Percentiles rank a stretch among this genome's conserved stretches.
These are phyloP conservation scores for Phtheirospermum japonicum DNA, from an alignment of 257 asterid species.

Conservation along the genomic window DNA sequence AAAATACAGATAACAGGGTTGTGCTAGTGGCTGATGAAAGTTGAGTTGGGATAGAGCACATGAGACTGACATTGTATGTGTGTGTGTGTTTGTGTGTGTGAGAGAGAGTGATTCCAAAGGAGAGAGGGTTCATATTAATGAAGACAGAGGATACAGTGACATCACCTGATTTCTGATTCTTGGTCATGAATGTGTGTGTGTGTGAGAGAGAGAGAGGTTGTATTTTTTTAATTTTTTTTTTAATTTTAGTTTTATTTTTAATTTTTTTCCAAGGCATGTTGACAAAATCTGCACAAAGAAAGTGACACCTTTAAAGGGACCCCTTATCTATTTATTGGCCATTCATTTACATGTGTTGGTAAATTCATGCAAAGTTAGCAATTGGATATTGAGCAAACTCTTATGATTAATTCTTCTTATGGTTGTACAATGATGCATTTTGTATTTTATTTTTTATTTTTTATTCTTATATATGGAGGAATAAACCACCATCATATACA, in stretches of 20 bases:
- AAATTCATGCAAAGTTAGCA: conserved; percentile 1
- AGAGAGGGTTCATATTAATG: conserved; percentile 34
- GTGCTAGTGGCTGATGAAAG: conserved; percentile 45
- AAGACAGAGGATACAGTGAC: conserved; percentile 38
- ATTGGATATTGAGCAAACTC: conserved; percentile 5
- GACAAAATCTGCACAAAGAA: conserved; percentile 26
- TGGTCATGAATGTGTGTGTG: no score
- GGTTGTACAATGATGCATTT: conserved; percentile 4
- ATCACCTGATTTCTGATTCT: conserved; percentile 33
- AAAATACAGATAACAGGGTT: conserved; percentile 27
- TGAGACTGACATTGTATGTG: conserved; percentile 64
- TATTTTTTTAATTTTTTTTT: no score
- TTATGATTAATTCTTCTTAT: no score
- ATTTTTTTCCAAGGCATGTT: conserved; percentile 25
- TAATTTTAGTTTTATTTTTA: no score
- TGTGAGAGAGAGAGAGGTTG: conserved; percentile 32
- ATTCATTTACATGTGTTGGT: conserved; percentile 25
- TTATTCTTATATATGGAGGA: background rate
- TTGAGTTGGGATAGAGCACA: conserved; percentile 49
- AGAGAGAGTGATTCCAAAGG: conserved; percentile 30
- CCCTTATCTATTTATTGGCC: conserved; percentile 26
- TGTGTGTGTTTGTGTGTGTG: conserved; percentile 7
- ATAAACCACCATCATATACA: no score
- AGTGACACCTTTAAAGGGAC: conserved; percentile 31
- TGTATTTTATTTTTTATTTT: background rate